These are phyloP conservation scores for Xylaria arbuscula DNA, from an alignment of 2,329 filamentous ascomycete genomes.

Conservation along the genomic window DNA sequence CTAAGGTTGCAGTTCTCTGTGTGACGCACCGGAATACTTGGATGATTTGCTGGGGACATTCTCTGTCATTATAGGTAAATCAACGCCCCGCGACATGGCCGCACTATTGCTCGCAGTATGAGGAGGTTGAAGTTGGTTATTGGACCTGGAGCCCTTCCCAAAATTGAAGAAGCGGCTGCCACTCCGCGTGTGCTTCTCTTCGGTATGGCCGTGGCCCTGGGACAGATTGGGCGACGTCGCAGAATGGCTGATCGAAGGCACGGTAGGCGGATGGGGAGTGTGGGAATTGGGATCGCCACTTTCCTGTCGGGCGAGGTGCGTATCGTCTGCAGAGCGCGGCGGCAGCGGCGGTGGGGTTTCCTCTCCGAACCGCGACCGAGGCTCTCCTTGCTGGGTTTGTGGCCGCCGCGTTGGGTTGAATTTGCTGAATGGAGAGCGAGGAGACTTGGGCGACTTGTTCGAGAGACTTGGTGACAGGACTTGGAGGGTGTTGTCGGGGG, in stretches of 20 bases:
- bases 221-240: conserved; percentile 38
- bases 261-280: conserved; percentile 38
- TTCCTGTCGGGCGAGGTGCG: conserved; percentile 42
- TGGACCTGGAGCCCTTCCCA: conserved; percentile 44
- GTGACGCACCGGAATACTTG: conserved; percentile 49
- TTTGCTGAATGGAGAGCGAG: conserved; percentile 50
- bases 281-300: conserved; percentile 38
- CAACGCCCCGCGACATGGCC: conserved; percentile 47
- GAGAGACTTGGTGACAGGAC: conserved; percentile 46
- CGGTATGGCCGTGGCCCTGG: conserved; percentile 32
- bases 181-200: conserved; percentile 50
- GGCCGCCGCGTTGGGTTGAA: conserved; percentile 46
- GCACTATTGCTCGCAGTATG: conserved; percentile 44
- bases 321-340: conserved; percentile 44
- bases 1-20: neutral
- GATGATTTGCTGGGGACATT: conserved; percentile 47
- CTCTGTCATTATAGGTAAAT: conserved; percentile 47
- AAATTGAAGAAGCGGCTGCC: conserved; percentile 52
- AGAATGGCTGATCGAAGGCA: conserved; percentile 40
- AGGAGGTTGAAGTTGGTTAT: conserved; percentile 43
- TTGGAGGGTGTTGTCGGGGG: conserved; percentile 44
- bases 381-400: conserved; percentile 39
- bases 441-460: conserved; percentile 48
- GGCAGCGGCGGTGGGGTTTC: conserved; percentile 31
- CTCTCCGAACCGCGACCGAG: conserved; percentile 31